phyloP scores from a whole-genome alignment of 2,329 filamentous ascomycete species.

The Phymatotrichopsis omnivora region DNA sequence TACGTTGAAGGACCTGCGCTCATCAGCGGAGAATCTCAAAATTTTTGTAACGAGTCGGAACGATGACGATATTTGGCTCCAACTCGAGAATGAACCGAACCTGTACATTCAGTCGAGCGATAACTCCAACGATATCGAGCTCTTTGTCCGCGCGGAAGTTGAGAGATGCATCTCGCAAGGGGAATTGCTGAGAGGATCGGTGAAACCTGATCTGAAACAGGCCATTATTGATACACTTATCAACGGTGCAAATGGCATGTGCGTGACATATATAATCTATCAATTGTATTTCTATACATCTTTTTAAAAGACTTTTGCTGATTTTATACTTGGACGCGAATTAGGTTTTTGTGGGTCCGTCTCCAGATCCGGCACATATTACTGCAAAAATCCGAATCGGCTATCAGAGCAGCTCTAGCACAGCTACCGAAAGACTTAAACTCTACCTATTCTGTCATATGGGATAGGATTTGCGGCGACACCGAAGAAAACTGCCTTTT shows the following conservation, averaged over 20 bases:
- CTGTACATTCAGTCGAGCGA: constrained; percentile 13
- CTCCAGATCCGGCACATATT: constrained; percentile 7
- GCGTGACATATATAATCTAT: too few relatives aligned
- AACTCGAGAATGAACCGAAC: constrained; percentile 6
- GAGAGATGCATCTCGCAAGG: constrained; percentile 2
- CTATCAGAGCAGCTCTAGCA: neutral
- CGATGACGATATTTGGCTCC: constrained; percentile 12
- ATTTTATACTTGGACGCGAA: neutral
- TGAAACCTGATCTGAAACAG: neutral
- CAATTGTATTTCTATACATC: neutral
- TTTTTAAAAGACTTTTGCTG: neutral
- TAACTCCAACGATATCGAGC: constrained; percentile 10
- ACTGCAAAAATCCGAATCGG: neutral
- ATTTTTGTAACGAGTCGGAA: constrained; percentile 19
- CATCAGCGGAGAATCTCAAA: constrained; percentile 5
- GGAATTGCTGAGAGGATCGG: constrained; percentile 3
- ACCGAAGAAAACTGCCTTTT: neutral
- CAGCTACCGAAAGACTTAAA: neutral
- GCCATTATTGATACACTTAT: constrained; percentile 7
- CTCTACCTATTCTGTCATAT: neutral
- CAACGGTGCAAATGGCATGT: constrained; percentile 13
- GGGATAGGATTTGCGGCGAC: neutral
- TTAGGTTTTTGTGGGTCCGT: constrained; percentile 10
- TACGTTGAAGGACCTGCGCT: constrained; percentile 6
- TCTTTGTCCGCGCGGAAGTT: constrained; percentile 7